phyloP scores from a whole-genome alignment of 768 basidiomycete species.

The Tylopilus plumbeoviolaceoides region DNA sequence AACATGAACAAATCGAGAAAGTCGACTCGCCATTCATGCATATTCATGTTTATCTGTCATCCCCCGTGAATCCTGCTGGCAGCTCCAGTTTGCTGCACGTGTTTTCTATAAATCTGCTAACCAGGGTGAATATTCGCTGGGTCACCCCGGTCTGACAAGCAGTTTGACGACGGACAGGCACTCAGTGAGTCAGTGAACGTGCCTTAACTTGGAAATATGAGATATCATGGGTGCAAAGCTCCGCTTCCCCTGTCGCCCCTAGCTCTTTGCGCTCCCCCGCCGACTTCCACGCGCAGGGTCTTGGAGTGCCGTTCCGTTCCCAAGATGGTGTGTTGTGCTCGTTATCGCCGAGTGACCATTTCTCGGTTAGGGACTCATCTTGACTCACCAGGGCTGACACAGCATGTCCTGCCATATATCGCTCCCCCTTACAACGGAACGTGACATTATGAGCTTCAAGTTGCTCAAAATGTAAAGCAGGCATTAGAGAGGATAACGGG shows the following conservation, averaged over 20 bases:
- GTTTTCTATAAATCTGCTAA: neutral
- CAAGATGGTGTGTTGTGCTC: neutral
- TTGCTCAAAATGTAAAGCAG: neutral
- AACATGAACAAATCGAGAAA: too few species aligned
- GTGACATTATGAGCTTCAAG: neutral
- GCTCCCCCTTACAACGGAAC: neutral
- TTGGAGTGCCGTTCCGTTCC: neutral
- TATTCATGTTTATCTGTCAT: too few species aligned
- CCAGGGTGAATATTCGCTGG: neutral
- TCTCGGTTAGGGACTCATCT: neutral
- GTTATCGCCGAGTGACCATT: neutral
- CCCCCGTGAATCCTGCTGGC: too few species aligned
- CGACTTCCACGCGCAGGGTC: slow-evolving; percentile 6
- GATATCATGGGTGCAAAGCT: neutral
- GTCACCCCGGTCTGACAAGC: neutral
- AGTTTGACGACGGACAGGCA: neutral
- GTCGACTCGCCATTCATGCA: too few species aligned
- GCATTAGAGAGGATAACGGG: neutral
- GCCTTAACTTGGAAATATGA: neutral
- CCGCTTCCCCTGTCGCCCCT: neutral
- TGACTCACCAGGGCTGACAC: neutral
- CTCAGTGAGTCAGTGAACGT: neutral
- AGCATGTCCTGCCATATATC: neutral
- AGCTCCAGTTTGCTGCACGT: neutral
- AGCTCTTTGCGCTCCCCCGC: neutral